These are phyloP conservation scores for Pyrrhoderma noxium DNA, from an alignment of 1,284 basidiomycete genomes.

Conservation along the genomic window DNA sequence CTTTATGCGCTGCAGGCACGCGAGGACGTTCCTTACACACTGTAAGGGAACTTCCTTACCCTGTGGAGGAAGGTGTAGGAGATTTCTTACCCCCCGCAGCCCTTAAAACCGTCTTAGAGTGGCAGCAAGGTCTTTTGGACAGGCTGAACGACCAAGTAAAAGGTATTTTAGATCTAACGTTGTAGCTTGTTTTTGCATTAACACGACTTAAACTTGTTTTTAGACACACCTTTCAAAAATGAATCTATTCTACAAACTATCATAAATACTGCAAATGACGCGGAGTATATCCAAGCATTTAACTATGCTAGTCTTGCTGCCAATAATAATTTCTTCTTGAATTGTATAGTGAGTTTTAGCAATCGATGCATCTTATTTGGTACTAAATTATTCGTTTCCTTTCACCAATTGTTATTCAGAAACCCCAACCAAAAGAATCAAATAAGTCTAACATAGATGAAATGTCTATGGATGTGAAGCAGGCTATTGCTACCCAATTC, in stretches of 20 bases:
- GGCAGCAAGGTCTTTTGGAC: slow-evolving; percentile 73
- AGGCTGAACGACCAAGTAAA: slow-evolving; percentile 67
- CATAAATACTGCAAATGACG: slow-evolving; percentile 58
- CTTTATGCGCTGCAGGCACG: slow-evolving; percentile 1
- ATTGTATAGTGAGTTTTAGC: slow-evolving; percentile 75
- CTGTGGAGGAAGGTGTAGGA: slow-evolving; percentile 61
- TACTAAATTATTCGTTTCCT: slow-evolving; percentile 6
- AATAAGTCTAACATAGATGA: slow-evolving; percentile 35
- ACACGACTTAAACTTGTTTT: no score
- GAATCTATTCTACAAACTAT: slow-evolving; percentile 69
- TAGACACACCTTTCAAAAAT: slow-evolving; percentile 55
- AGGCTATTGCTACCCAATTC: slow-evolving; percentile 45
- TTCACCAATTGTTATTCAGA: slow-evolving; percentile 29
- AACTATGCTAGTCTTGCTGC: slow-evolving; percentile 90
- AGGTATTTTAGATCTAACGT: slow-evolving; percentile 34
- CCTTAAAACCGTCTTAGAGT: slow-evolving; percentile 66
- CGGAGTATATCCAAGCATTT: slow-evolving; percentile 67
- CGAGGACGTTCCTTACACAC: slow-evolving; percentile 43
- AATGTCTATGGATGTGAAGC: slow-evolving; percentile 33
- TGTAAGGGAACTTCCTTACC: slow-evolving; percentile 53
- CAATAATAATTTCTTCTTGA: slow-evolving; percentile 95
- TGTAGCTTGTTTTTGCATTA: no score
- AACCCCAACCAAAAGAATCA: slow-evolving; percentile 43
- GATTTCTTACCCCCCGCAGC: slow-evolving; percentile 65
- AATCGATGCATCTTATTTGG: slow-evolving; percentile 5